phyloP scores from a whole-genome alignment of 2,329 filamentous ascomycete species.

The Lasiodiplodia sp. region DNA sequence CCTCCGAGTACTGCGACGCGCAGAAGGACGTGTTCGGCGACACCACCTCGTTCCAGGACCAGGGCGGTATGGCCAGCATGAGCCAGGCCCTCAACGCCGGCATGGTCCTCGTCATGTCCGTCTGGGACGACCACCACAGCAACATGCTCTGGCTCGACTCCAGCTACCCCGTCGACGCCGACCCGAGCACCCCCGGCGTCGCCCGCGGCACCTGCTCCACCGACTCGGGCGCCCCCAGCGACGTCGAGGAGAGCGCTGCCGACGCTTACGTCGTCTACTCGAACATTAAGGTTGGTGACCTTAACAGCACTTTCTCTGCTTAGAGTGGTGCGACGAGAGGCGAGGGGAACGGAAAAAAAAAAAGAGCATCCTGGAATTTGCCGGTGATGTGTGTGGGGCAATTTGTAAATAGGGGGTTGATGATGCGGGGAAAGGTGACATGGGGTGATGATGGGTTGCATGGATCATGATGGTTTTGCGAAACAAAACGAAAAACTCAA shows the following conservation, averaged over 20 bases:
- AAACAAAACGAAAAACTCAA: neutral
- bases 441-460: neutral
- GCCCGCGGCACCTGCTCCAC: slow-evolving; percentile 34
- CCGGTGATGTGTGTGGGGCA: neutral
- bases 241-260: slow-evolving; percentile 33
- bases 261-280: slow-evolving; percentile 36
- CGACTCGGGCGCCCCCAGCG: slow-evolving; percentile 33
- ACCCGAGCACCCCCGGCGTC: slow-evolving; percentile 30
- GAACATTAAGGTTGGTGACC: slow-evolving; percentile 39
- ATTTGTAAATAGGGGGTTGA: neutral
- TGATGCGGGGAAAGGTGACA: neutral
- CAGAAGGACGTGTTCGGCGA: slow-evolving; percentile 63
- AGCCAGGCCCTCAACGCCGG: slow-evolving; percentile 32
- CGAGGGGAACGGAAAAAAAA: neutral
- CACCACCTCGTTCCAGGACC: slow-evolving; percentile 57
- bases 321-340: neutral
- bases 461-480: neutral
- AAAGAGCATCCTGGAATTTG: neutral
- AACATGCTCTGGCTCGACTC: slow-evolving; percentile 77
- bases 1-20: slow-evolving; percentile 60
- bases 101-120: slow-evolving; percentile 59
- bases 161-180: slow-evolving; percentile 58
- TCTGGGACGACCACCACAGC: slow-evolving; percentile 67
- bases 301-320: slow-evolving; percentile 35
- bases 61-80: slow-evolving; percentile 50